Percentiles rank a stretch among this genome's conserved stretches.
Conservation (phyloP, 2,329 filamentous ascomycete species). For the Epichloe brachyelytri region DNA sequence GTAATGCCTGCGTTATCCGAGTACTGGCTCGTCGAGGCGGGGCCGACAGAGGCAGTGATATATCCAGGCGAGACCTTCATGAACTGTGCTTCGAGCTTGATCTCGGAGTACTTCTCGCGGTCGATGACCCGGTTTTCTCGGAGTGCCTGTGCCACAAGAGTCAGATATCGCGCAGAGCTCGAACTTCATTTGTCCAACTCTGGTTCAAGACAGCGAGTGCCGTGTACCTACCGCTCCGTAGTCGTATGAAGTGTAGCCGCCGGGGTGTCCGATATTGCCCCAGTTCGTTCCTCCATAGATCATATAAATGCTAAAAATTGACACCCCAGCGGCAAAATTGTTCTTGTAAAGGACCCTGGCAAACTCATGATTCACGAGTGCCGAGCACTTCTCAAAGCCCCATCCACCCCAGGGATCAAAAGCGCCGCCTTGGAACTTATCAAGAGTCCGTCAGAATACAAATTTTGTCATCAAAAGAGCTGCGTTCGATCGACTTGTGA, state of each 20-base stretch:
- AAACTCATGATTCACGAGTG: constrained; percentile 59
- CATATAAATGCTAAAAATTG: constrained; percentile 66
- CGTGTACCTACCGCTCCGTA: constrained; percentile 29
- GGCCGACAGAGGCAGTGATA: constrained; percentile 43
- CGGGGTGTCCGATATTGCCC: constrained; percentile 63
- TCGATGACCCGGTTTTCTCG: constrained; percentile 54
- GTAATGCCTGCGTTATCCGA: constrained; percentile 38
- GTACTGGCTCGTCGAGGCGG: constrained; percentile 36
- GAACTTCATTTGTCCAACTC: constrained; percentile 9
- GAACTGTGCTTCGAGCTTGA: constrained; percentile 67
- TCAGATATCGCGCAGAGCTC: not conserved
- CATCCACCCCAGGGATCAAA: constrained; percentile 65
- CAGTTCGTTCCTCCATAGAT: constrained; percentile 71
- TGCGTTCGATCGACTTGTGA: not conserved
- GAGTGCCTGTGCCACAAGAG: constrained; percentile 27
- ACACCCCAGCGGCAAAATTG: constrained; percentile 50
- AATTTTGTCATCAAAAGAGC: too few relatives aligned
- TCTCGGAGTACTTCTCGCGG: constrained; percentile 67
- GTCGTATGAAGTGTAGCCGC: constrained; percentile 47
- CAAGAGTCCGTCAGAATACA: not conserved
- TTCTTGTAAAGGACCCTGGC: constrained; percentile 73
- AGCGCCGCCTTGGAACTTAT: constrained; percentile 56
- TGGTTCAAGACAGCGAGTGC: constrained; percentile 7
- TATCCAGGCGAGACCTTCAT: constrained; percentile 60
- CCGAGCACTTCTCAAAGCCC: constrained; percentile 54